phyloP scores from a whole-genome alignment of 192 early-diverging fungal species.

The Coemansia sp. region DNA sequence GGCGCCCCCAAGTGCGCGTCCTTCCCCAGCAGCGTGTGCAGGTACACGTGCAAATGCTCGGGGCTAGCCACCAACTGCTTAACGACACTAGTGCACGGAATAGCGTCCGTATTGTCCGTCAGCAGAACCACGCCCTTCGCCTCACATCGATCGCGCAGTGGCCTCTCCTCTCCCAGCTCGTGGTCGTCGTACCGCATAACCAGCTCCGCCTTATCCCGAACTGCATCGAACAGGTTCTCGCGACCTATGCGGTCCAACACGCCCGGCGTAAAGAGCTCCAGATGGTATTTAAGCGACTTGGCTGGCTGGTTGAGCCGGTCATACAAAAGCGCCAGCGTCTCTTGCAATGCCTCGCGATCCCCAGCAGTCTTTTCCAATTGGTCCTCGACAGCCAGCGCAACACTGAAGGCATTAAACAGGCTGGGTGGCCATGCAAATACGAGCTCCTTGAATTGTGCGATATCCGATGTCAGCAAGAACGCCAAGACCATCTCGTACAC shows the following conservation, averaged over 20 bases:
- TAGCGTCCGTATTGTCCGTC: slow-evolving; percentile 79
- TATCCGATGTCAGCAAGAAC: slow-evolving; percentile 40
- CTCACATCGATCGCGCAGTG: slow-evolving; percentile 43
- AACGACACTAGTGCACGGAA: slow-evolving; percentile 69
- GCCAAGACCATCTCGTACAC: slow-evolving; percentile 89
- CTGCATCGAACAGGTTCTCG: slow-evolving; percentile 77
- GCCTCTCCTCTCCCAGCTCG: slow-evolving; percentile 6
- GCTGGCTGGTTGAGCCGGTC: slow-evolving; percentile 70
- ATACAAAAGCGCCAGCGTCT: slow-evolving; percentile 74
- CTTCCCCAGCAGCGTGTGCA: slow-evolving; percentile 79
- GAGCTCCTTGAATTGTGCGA: slow-evolving; percentile 54
- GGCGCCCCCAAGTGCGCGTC: slow-evolving; percentile 62
- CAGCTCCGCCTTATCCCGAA: slow-evolving; percentile 76
- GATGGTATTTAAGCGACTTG: slow-evolving; percentile 76
- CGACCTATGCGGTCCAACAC: slow-evolving; percentile 74
- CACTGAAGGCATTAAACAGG: slow-evolving; percentile 71
- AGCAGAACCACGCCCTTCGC: slow-evolving; percentile 76
- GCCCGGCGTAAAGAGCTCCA: slow-evolving; percentile 67
- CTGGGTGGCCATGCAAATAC: slow-evolving; percentile 77
- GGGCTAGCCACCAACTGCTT: slow-evolving; percentile 61
- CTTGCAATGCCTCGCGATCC: slow-evolving; percentile 58
- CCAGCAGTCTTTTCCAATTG: slow-evolving; percentile 35
- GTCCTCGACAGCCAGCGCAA: slow-evolving; percentile 76
- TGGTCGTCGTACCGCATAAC: slow-evolving; percentile 82
- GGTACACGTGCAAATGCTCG: slow-evolving; percentile 78